These are phyloP conservation scores for Sugiyamaella chiloensis DNA, from an alignment of 805 yeast species.

Conservation along the genomic window DNA sequence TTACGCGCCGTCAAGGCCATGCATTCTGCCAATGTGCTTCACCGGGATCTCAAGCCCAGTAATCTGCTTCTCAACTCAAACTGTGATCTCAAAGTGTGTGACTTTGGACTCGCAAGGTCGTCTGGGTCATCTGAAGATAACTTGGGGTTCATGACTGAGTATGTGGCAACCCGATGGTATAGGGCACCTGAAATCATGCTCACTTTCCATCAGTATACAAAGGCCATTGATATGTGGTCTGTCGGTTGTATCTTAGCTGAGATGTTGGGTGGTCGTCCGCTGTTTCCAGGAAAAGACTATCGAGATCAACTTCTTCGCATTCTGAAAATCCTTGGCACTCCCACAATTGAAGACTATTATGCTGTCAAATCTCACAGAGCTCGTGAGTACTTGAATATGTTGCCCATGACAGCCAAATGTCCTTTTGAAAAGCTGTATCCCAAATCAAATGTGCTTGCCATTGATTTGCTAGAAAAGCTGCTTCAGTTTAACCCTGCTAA, in stretches of 20 bases:
- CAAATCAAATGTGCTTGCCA: constrained; percentile 61
- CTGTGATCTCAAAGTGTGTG: constrained; percentile 92
- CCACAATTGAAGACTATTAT: constrained; percentile 69
- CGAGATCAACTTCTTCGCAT: constrained; percentile 85
- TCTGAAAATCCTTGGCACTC: constrained; percentile 84
- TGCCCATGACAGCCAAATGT: constrained; percentile 66
- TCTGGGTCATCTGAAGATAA: constrained; percentile 57
- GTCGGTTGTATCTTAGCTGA: constrained; percentile 96
- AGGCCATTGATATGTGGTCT: constrained; percentile 95
- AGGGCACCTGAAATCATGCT: constrained; percentile 97
- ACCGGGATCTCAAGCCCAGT: constrained; percentile 88
- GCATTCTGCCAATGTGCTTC: constrained; percentile 92
- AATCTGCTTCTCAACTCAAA: constrained; percentile 83
- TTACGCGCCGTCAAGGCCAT: constrained; percentile 84
- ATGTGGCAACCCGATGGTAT: constrained; percentile 97
- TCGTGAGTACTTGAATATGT: constrained; percentile 75
- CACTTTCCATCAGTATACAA: constrained; percentile 87
- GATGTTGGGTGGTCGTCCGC: constrained; percentile 77
- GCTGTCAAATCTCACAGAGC: constrained; percentile 79
- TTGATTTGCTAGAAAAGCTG: constrained; percentile 66
- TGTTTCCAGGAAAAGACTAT: constrained; percentile 93
- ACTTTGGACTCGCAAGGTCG: constrained; percentile 83
- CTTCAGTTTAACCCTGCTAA: constrained; percentile 79
- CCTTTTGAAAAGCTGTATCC: constrained; percentile 50
- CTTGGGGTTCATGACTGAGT: constrained; percentile 87